phyloP scores from a whole-genome alignment of 202 grass and related monocot genomes.

The Carex sylvatica region DNA sequence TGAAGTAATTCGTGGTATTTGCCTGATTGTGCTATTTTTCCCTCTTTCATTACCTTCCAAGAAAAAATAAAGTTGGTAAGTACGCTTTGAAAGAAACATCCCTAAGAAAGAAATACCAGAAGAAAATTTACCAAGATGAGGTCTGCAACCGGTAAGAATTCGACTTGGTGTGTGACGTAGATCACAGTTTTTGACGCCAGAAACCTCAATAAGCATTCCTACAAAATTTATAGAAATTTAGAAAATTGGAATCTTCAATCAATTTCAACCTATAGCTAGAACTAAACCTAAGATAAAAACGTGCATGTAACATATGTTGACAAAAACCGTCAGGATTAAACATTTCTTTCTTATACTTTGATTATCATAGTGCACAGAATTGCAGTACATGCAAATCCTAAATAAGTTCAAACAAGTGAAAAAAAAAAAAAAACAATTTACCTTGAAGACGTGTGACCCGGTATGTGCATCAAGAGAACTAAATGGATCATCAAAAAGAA shows the following conservation, averaged over 20 bases:
- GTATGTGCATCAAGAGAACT: slow-evolving; percentile 74
- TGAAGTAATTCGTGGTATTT: slow-evolving; percentile 61
- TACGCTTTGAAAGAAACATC: neutral
- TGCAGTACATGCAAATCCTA: neutral
- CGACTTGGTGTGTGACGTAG: slow-evolving; percentile 72
- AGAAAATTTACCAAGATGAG: slow-evolving; percentile 62
- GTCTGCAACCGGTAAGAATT: slow-evolving; percentile 64
- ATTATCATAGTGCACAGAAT: neutral
- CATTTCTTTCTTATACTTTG: neutral
- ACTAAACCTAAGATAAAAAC: neutral
- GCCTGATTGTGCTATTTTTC: slow-evolving; percentile 64
- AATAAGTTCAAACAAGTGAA: neutral
- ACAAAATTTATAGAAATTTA: neutral
- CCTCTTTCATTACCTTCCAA: slow-evolving; percentile 68
- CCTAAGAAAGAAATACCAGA: neutral
- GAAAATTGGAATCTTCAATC: slow-evolving; percentile 37
- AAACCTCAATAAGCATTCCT: slow-evolving; percentile 67
- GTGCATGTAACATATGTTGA: slow-evolving; percentile 3
- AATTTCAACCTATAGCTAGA: neutral
- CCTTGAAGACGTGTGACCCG: slow-evolving; percentile 70
- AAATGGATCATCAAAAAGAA: slow-evolving; percentile 67
- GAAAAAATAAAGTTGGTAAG: neutral
- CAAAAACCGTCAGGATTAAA: neutral
- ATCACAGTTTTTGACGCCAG: slow-evolving; percentile 70
- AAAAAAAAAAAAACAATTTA: slow-evolving; percentile 16